phyloP scores from a whole-genome alignment of 164 flowering plant species.

The Vitis rotundifolia region DNA sequence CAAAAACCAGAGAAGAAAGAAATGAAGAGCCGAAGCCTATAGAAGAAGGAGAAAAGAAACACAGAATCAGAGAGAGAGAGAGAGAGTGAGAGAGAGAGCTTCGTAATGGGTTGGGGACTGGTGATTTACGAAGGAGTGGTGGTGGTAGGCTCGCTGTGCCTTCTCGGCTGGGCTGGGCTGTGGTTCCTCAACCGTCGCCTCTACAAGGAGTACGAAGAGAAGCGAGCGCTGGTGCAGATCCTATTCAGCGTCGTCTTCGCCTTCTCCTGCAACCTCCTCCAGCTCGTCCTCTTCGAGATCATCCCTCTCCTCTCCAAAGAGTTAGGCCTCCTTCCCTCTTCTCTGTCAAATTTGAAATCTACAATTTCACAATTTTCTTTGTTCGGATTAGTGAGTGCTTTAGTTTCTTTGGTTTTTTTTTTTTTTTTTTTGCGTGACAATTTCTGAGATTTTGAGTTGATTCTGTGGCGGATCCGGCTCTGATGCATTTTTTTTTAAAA shows the following conservation, averaged over 20 bases:
- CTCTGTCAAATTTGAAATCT: no score
- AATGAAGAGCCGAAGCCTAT: neutral
- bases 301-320: constrained; percentile 89
- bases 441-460: no score
- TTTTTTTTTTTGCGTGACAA: no score
- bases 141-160: constrained; percentile 59
- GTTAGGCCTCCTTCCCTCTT: constrained; percentile 25
- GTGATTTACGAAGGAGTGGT: constrained; percentile 69
- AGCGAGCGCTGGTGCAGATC: constrained; percentile 85
- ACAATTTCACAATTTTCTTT: neutral
- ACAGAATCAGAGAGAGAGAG: constrained; percentile 2
- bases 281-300: constrained; percentile 97
- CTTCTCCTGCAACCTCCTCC: constrained; percentile 90
- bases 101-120: constrained; percentile 68
- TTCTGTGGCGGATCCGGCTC: no score
- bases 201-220: constrained; percentile 96
- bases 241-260: constrained; percentile 97
- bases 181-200: constrained; percentile 90
- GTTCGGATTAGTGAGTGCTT: neutral
- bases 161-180: constrained; percentile 84
- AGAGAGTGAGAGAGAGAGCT: constrained; percentile 6
- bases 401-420: neutral
- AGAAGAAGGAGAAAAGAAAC: constrained; percentile 1
- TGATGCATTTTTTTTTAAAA: no score
- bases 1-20: neutral